Evolutionary conservation across 176 grass and related monocot genomes (phyloP).

Genomic region (Saccharum officinarum): DNA sequence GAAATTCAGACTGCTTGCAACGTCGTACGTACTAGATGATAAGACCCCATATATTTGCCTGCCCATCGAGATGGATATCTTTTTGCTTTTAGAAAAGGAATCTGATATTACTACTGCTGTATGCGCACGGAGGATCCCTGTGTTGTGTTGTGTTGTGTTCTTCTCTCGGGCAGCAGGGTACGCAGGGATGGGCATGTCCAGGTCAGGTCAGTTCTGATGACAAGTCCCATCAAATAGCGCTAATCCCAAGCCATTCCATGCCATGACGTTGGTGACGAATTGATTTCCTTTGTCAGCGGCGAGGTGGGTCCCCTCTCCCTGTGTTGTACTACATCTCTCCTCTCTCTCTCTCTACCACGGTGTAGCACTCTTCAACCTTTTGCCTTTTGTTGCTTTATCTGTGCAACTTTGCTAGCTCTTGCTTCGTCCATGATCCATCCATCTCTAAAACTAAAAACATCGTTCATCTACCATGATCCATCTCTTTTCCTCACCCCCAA

Average conservation of each 20-base stretch:
- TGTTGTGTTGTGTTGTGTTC: too few relatives aligned
- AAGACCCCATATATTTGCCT: too few relatives aligned
- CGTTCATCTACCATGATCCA: not conserved
- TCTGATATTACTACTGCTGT: too few relatives aligned
- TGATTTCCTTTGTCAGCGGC: constrained; percentile 40
- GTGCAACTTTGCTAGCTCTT: not conserved
- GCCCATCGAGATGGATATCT: too few relatives aligned
- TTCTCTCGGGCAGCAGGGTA: too few relatives aligned
- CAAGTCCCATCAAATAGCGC: constrained; percentile 40
- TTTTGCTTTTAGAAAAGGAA: too few relatives aligned
- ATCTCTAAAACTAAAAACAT: too few relatives aligned
- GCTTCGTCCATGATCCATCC: not conserved
- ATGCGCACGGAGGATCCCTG: too few relatives aligned
- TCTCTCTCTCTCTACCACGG: not conserved
- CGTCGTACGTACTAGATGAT: too few relatives aligned
- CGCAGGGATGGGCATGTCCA: too few relatives aligned
- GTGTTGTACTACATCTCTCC: not conserved
- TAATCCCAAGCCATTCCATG: constrained; percentile 45
- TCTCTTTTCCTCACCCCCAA: not conserved
- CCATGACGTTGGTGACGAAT: constrained; percentile 33
- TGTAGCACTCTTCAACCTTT: constrained; percentile 9
- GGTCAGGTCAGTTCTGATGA: too few relatives aligned
- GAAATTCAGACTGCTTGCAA: too few relatives aligned
- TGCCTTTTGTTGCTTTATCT: constrained; percentile 5
- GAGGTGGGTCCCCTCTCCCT: not conserved